Base-by-base conservation (phyloP, 2,329 filamentous ascomycete genomes). In the Nemania serpens region DNA sequence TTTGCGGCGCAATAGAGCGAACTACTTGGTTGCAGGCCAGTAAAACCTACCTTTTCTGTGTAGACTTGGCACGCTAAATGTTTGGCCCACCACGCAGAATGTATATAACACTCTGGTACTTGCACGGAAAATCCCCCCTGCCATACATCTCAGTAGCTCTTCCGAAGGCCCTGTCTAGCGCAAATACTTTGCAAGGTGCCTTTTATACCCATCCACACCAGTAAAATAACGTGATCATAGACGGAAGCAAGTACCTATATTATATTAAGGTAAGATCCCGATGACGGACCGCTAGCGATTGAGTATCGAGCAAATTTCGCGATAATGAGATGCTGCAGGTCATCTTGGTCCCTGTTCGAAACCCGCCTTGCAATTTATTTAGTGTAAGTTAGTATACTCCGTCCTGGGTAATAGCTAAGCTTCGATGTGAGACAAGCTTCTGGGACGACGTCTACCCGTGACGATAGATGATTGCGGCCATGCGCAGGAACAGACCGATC, bases 401-500 rank as follows among this genome's bases (percentile, higher is more conserved):
- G 25, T 7, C 3, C 25, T 29, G 25, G 25, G 25, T 7, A 29
- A 29, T 29, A 7, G 25, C 25, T 7, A 29, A 39, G 36, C 36
- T 39, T 5, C 36, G 36, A 39, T 51, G 25, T 58, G 45, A 56
- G 53, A 53, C 47, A 53, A 39, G 59, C 43, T 37, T 56, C 45
- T 18, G 25, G 18, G 20, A 29, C 25, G 25, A 29, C 25, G 25
- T 29, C 29, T 17, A 45, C 34, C 6, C 36, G 58, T 52, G 61
- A 55, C 62, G n/a, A 62, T 17, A 46, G 49, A 22, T 43, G 25
- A 63, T 55, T 61, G 54, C 57, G 54, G 57, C 57, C 58, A 57
- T 45, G 60, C 56, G 62, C 63, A 65, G 63, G 63, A 65, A 65
- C 63, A 25, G 37, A 41, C 47, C 5, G 63, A 65, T 65, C 63